A percentile compares a stretch with the other conserved stretches of the same genome.
Conservation (phyloP, 1,139 yeast species). For the Debaryomycetaceae sp. region DNA sequence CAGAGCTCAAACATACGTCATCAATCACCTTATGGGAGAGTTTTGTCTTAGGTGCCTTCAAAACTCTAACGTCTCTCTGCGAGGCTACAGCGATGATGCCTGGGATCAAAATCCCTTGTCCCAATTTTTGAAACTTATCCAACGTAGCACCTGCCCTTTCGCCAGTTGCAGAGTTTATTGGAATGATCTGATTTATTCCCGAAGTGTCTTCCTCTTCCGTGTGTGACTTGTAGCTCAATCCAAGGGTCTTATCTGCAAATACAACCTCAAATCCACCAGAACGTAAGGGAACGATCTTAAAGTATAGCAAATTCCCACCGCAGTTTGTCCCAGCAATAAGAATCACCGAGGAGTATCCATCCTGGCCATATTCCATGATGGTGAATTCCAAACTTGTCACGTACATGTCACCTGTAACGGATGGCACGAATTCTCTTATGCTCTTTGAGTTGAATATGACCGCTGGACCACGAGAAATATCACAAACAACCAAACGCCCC, state of each 20-base stretch:
- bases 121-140: constrained; percentile 55
- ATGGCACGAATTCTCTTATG: constrained; percentile 37
- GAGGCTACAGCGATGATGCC: constrained; percentile 64
- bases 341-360: constrained; percentile 65
- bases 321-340: constrained; percentile 74
- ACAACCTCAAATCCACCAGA: constrained; percentile 68
- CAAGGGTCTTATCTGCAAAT: constrained; percentile 47
- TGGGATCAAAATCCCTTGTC: constrained; percentile 59
- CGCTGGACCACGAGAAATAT: constrained; percentile 78
- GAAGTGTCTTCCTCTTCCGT: constrained; percentile 44
- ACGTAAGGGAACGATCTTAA: constrained; percentile 63
- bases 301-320: constrained; percentile 68
- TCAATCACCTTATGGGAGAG: constrained; percentile 64
- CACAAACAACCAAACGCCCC: constrained; percentile 74
- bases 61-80: constrained; percentile 58
- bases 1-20: constrained; percentile 54
- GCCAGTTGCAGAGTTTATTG: constrained; percentile 59
- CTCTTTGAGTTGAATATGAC: constrained; percentile 56
- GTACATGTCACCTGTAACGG: constrained; percentile 30
- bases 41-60: constrained; percentile 58
- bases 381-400: constrained; percentile 70
- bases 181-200: constrained; percentile 52
- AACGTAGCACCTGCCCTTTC: constrained; percentile 62
- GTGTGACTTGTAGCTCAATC: constrained; percentile 32
- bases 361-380: constrained; percentile 64